A percentile compares a stretch with the other conserved stretches of the same genome.
These are phyloP conservation scores for Thoreauomyces humboldtii DNA, from an alignment of 192 early-diverging fungal genomes.

Conservation along the genomic window DNA sequence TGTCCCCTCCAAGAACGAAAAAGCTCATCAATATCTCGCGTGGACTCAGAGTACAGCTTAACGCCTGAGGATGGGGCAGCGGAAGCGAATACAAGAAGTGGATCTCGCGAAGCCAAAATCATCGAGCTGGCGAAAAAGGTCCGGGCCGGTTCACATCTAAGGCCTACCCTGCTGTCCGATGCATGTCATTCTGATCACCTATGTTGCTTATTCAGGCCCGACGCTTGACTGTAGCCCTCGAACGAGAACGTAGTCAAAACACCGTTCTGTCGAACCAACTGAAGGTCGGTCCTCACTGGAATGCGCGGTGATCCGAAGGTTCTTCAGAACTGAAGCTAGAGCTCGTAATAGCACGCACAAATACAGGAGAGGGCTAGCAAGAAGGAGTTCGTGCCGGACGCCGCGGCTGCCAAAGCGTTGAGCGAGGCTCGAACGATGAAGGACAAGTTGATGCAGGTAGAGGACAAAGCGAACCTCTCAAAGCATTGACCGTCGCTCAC, in stretches of 20 bases:
- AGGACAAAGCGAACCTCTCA: too few relatives aligned
- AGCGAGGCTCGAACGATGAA: neutral
- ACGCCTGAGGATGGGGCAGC: neutral
- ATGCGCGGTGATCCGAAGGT: neutral
- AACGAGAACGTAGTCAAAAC: conserved; percentile 4
- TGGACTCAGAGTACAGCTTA: too few relatives aligned
- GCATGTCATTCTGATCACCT: neutral
- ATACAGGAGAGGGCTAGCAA: neutral
- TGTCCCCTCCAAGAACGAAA: too few relatives aligned
- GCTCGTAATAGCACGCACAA: neutral
- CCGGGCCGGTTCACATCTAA: neutral
- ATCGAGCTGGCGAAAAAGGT: conserved; percentile 16
- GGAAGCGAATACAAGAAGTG: neutral
- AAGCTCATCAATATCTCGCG: too few relatives aligned
- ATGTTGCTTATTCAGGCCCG: neutral
- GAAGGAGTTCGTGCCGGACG: neutral
- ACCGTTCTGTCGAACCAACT: neutral
- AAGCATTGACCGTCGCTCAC: too few relatives aligned
- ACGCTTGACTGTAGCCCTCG: conserved; percentile 3
- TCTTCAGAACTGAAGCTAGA: neutral
- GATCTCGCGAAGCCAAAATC: conserved; percentile 6
- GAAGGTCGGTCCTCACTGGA: neutral
- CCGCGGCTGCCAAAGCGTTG: neutral
- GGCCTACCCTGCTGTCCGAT: neutral
- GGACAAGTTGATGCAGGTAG: conserved; percentile 5